Conservation (phyloP, 108 stramenopile genomes). For the Cyclotella distinguenda region DNA sequence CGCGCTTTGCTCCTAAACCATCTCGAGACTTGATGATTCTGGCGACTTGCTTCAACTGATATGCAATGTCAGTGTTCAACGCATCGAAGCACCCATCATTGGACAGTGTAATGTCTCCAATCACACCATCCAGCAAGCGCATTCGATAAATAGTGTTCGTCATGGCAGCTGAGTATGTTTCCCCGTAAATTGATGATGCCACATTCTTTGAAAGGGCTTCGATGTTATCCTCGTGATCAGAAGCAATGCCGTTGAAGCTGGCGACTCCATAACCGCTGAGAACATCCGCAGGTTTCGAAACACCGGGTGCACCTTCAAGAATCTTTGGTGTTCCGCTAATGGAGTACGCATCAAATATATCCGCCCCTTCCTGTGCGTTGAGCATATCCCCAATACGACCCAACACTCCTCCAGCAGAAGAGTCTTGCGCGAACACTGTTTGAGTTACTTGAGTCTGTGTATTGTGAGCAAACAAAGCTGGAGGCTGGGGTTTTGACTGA, state of each 20-base stretch:
- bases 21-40: conserved; percentile 29
- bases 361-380: conserved; percentile 14
- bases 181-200: conserved; percentile 26
- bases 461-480: conserved; percentile 44
- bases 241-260: conserved; percentile 3
- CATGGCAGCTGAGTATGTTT: conserved; percentile 29
- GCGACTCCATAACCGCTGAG: conserved; percentile 22
- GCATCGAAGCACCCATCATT: conserved; percentile 16
- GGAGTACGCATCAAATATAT: conserved; percentile 32
- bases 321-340: conserved; percentile 32
- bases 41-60: conserved; percentile 30
- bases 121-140: conserved; percentile 8
- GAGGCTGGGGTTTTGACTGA: conserved; percentile 19
- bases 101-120: conserved; percentile 1
- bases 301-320: conserved; percentile 39
- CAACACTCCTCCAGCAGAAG: conserved; percentile 26
- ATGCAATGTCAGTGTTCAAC: conserved; percentile 18
- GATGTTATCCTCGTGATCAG: conserved; percentile 16
- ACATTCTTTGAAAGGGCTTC: conserved; percentile 12
- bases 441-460: conserved; percentile 25
- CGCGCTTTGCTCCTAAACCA: conserved; percentile 25
- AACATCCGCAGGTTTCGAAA: conserved; percentile 29
- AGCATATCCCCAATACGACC: conserved; percentile 40
- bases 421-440: conserved; percentile 32
- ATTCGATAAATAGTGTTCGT: conserved; percentile 18